These are phyloP conservation scores for Daldinia caldariorum DNA, from an alignment of 495 filamentous ascomycete species.

Conservation along the genomic window DNA sequence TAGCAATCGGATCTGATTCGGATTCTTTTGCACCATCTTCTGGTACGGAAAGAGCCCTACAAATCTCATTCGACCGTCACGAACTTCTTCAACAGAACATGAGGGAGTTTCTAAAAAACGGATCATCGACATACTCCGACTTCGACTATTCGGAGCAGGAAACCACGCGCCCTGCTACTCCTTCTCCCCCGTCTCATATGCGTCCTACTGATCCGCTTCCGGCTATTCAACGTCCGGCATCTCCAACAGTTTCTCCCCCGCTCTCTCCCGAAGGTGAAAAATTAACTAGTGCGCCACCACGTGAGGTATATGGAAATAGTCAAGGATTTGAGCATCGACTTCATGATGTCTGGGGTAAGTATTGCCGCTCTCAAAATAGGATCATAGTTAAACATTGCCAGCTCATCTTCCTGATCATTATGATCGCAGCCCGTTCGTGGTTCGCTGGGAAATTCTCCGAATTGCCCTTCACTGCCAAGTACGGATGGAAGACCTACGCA, in stretches of 20 bases:
- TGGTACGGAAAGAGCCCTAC: slow-evolving; percentile 39
- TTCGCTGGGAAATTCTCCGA: slow-evolving; percentile 59
- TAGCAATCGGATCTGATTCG: slow-evolving; percentile 23
- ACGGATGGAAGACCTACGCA: slow-evolving; percentile 41
- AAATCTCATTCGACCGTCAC: slow-evolving; percentile 23
- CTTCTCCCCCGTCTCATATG: slow-evolving; percentile 6
- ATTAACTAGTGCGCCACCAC: background rate
- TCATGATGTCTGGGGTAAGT: slow-evolving; percentile 46
- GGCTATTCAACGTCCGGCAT: background rate
- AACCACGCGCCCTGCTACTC: slow-evolving; percentile 6
- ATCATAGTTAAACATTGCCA: slow-evolving; percentile 34
- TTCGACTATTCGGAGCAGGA: slow-evolving; percentile 6
- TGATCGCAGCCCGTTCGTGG: slow-evolving; percentile 51
- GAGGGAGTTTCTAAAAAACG: background rate
- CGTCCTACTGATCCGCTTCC: slow-evolving; percentile 6
- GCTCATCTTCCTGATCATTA: slow-evolving; percentile 52
- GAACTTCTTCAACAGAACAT: slow-evolving; percentile 19
- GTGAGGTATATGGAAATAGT: background rate
- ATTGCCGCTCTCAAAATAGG: background rate
- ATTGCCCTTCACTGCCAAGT: slow-evolving; percentile 56
- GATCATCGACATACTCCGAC: slow-evolving; percentile 10
- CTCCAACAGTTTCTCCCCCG: slow-evolving; percentile 5
- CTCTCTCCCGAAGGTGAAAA: slow-evolving; percentile 14
- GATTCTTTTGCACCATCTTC: slow-evolving; percentile 40
- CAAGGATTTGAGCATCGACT: slow-evolving; percentile 35